Percentiles rank a stretch among this genome's conserved stretches.
phyloP scores from a whole-genome alignment of 2,329 filamentous ascomycete species.

The Ophiostoma perfectum region DNA sequence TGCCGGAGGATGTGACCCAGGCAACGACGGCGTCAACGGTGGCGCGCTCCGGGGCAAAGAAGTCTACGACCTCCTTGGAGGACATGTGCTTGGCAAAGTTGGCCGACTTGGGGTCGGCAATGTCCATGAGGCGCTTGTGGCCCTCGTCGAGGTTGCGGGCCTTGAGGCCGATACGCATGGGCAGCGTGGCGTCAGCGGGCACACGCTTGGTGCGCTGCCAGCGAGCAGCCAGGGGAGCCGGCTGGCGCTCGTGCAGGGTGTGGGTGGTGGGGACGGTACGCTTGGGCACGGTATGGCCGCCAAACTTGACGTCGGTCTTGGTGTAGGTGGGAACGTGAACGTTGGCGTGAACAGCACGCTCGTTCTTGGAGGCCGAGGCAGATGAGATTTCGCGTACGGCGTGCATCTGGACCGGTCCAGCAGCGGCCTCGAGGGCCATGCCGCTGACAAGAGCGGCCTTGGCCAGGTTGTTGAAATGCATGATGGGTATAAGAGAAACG shows the following conservation, averaged over 20 bases:
- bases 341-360: constrained; percentile 12
- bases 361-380: neutral
- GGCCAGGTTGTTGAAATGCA: constrained; percentile 23
- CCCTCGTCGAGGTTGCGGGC: constrained; percentile 31
- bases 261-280: constrained; percentile 28
- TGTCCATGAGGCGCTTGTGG: constrained; percentile 33
- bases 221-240: constrained; percentile 26
- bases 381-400: neutral
- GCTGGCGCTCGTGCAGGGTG: constrained; percentile 33
- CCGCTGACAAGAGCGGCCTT: constrained; percentile 20
- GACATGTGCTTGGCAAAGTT: constrained; percentile 39
- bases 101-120: constrained; percentile 30
- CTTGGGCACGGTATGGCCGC: neutral
- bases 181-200: constrained; percentile 26
- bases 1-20: constrained; percentile 35
- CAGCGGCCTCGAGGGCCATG: constrained; percentile 22
- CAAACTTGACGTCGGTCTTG: neutral
- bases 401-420: constrained; percentile 19
- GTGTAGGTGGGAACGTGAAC: neutral
- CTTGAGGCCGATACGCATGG: constrained; percentile 28
- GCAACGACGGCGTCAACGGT: constrained; percentile 33
- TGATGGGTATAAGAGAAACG: constrained; percentile 2
- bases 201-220: constrained; percentile 32
- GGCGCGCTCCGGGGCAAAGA: constrained; percentile 35
- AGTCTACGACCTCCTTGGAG: constrained; percentile 35